phyloP scores from a whole-genome alignment of 1,139 yeast species.

The Hanseniaspora sp. region DNA sequence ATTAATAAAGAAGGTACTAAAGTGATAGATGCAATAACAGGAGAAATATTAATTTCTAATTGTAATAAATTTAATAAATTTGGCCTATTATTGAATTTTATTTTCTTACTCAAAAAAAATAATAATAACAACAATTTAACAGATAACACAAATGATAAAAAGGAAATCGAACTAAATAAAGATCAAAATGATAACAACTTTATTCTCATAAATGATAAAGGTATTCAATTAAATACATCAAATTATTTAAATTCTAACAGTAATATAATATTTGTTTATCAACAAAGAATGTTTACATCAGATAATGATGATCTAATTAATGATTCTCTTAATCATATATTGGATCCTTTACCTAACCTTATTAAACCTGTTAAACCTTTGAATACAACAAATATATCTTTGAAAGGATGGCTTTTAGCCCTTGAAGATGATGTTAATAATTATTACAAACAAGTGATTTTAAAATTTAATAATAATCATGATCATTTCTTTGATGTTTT shows the following conservation, averaged over 20 bases:
- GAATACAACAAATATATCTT: neutral
- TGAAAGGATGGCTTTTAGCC: constrained; percentile 12
- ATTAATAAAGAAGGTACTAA: too few species aligned
- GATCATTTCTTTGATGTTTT: neutral
- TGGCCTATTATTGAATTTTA: too few species aligned
- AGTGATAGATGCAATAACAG: neutral
- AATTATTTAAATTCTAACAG: neutral
- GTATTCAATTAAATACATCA: neutral
- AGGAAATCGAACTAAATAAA: neutral
- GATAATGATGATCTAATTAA: neutral
- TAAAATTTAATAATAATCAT: neutral
- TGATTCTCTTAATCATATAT: neutral
- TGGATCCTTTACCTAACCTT: constrained; percentile 11
- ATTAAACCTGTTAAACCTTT: constrained; percentile 12
- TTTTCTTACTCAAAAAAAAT: neutral
- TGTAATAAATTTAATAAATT: too few species aligned
- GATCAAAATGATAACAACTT: neutral
- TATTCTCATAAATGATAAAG: neutral
- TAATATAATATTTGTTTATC: neutral
- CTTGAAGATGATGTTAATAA: constrained; percentile 9
- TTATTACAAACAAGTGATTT: neutral
- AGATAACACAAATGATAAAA: neutral
- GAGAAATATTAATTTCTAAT: neutral
- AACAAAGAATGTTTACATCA: neutral
- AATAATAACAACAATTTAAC: neutral